Evolutionary conservation across 2,329 filamentous ascomycete genomes (phyloP), one percentile per base, ranked within the genome.

Genomic region (Zymoseptoria passerinii): DNA sequence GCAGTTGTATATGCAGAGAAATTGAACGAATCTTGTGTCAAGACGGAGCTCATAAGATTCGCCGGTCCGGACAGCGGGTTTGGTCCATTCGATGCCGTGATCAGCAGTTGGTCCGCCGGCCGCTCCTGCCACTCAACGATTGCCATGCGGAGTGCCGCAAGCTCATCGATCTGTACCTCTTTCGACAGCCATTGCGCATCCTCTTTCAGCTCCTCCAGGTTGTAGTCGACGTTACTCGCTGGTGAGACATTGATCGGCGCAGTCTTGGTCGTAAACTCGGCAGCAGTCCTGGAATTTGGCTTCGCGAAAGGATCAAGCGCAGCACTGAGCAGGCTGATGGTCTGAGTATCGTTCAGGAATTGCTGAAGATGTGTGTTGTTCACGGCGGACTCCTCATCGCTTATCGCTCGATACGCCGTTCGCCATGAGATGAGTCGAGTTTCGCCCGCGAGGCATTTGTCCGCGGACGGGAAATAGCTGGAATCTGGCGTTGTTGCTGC

Each of bases 161-260:
- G 78, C 72, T 96, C 86, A 72, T 94, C 90, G 64, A 96, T 84
- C 50, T 83, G 80, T 54, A 86, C 84, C 68, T 87, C 84, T 67
- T 87, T 84, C 73, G 90, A 92, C 62, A 99, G 78, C 91, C 92
- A 97, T 65, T 88, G 72, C 35, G 90, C 83, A 76, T 97, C 92
- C 52, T 84, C 83, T 75, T 95, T 96, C 71, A 97, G 84, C 68
- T 87, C 78, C 48, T 88, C 84, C 65, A 96, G 79, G 68, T 92
- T 84, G 70, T 87, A 89, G 58, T 83, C 82, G 48, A 83, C 81
- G 66, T 83, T 83, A 10, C 83, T 77, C 4, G 83, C 83, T 18
- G 88, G 84, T 1, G 89, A 84, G 53, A 91, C 83, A 71, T 95
- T 88, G 61, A 96, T 95, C 4, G 91, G 88, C 20, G 91, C 88